Base-by-base conservation (phyloP, 768 basidiomycete species). In the Tricholoma matsutake region DNA sequence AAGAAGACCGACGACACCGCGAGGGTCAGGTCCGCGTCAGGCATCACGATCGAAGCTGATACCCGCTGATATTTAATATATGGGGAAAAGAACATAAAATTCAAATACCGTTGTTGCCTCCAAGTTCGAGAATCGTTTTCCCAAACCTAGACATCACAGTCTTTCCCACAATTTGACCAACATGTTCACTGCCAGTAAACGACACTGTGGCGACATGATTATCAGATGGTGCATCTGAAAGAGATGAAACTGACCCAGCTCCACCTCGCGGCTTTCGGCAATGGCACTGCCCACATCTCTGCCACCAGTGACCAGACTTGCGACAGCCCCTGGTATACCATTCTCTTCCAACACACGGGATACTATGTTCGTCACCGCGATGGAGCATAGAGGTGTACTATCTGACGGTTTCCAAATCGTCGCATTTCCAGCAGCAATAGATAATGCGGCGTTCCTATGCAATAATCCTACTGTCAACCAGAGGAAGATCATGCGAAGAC, bases 371-470 rank as follows among this genome's bases (percentile, higher is more conserved):
- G 92, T 95, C 22, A 94, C 84, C 0, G 96, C 96, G 60, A 98
- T 89, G n/a, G 94, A 82, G 71, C 88, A 96, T 35, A 96, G 75
- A 3, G 96, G 88, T 0, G 96, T 98, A 2, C 83, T 91, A 2
- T 89, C 92, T 0, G 94, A 91, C 6, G 96, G 96, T 71, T 98
- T 98, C 96, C 96, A 98, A 51, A 98, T 72, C 0, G 94, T 96
- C 1, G 94, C 88, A 73, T 98, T 98, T 16, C 95, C 95, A 29
- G 91, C 89, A 1, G 92, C 89, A 60, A 98, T 76, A 4, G 94
- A 92, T 22, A 98, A 80, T 2, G 94, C 84, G 54, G 96, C 77
- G 73, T 98, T 98, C 95, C 95, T 94, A 68, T 20, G 20, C 22
- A n/a, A 53, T 16, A 11, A 29, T n/a, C 29, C 16, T 53, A 31